Conservation (phyloP, 192 early-diverging fungal genomes). For the Umbelopsis isabellina region DNA sequence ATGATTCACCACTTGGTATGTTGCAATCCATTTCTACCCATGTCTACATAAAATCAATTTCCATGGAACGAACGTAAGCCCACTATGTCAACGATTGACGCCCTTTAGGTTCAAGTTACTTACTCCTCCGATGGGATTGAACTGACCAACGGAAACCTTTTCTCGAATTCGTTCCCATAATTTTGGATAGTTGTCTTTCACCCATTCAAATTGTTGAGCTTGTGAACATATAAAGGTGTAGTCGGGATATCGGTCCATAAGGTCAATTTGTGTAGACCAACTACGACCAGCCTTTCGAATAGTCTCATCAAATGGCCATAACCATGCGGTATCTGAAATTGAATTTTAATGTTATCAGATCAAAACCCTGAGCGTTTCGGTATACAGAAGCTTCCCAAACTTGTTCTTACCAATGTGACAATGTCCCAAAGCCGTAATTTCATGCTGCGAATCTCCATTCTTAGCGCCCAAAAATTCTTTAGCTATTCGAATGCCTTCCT, state of each 20-base stretch:
- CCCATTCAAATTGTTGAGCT: conserved; percentile 97
- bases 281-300: conserved; percentile 90
- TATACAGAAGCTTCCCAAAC: too few species aligned
- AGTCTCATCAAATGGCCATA: conserved; percentile 95
- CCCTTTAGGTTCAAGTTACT: background rate
- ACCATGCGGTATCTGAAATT: conserved; percentile 34
- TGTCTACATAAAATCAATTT: conserved; percentile 30
- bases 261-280: conserved; percentile 77
- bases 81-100: background rate
- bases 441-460: conserved; percentile 66
- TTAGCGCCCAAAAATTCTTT: conserved; percentile 68
- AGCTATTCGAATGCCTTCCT: conserved; percentile 51
- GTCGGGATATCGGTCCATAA: conserved; percentile 88
- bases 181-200: conserved; percentile 78
- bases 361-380: too few species aligned
- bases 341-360: background rate
- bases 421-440: conserved; percentile 88
- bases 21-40: conserved; percentile 99
- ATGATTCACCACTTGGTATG: conserved; percentile 93
- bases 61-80: background rate
- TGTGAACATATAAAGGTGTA: conserved; percentile 95
- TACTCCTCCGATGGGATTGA: conserved; percentile 89
- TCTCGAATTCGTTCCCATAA: conserved; percentile 79
- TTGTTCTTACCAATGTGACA: conserved; percentile 65
- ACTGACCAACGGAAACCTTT: conserved; percentile 72